Evolutionary conservation across 495 filamentous ascomycete genomes (phyloP).

Genomic region (Tetracladium marchalianum): DNA sequence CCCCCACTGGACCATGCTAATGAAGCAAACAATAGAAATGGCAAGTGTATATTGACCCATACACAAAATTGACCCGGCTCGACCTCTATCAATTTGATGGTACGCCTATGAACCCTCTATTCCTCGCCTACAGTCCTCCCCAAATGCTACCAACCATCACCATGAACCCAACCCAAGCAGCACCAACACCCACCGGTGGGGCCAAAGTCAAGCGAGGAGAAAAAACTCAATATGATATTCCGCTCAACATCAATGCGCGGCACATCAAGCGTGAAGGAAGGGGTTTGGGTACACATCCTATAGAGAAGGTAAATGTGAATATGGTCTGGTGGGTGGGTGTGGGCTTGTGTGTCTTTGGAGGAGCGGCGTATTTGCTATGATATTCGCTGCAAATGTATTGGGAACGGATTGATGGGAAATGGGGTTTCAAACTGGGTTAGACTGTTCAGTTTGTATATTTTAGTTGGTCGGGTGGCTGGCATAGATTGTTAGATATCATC

Average conservation of each 20-base stretch:
- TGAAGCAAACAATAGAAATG: conserved; percentile 39
- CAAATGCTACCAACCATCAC: conserved; percentile 68
- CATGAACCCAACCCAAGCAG: conserved; percentile 45
- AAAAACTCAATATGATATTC: conserved; percentile 4
- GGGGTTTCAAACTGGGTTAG: no score
- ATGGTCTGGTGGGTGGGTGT: conserved; percentile 64
- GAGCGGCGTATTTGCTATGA: conserved; percentile 34
- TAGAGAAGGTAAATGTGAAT: conserved; percentile 41
- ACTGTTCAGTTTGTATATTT: no score
- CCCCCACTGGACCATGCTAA: background rate
- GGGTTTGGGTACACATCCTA: conserved; percentile 19
- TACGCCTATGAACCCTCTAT: conserved; percentile 63
- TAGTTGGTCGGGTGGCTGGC: no score
- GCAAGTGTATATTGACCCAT: conserved; percentile 49
- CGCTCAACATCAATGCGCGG: conserved; percentile 30
- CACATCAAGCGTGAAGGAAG: conserved; percentile 25
- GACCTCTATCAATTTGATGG: conserved; percentile 59
- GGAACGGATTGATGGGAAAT: no score
- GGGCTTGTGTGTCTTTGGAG: conserved; percentile 53
- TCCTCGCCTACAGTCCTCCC: conserved; percentile 56
- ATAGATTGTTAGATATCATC: no score
- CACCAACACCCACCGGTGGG: conserved; percentile 17
- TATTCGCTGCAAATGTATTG: no score
- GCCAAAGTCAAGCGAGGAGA: conserved; percentile 17
- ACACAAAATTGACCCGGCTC: conserved; percentile 52